Evolutionary conservation across 164 flowering plant genomes (phyloP).

Genomic region (Dillenia turbinata): DNA sequence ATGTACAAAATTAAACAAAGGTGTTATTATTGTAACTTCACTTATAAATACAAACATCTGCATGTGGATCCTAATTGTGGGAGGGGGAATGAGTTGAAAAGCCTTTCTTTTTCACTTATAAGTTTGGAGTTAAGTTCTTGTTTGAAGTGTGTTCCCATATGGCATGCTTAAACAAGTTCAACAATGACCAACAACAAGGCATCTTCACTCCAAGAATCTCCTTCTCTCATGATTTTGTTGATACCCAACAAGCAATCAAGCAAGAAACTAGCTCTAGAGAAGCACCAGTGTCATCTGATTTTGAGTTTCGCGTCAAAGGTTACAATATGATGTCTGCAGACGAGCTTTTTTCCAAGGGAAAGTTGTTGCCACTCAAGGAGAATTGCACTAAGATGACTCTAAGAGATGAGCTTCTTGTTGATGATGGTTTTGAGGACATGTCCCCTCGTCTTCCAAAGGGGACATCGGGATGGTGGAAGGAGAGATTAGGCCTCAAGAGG

Average conservation of each 20-base stretch:
- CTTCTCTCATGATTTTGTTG: slow-evolving; percentile 73
- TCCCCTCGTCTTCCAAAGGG: slow-evolving; percentile 33
- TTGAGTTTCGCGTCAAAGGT: slow-evolving; percentile 57
- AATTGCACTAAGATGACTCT: slow-evolving; percentile 36
- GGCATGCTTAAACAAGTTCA: slow-evolving; percentile 77
- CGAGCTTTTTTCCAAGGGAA: slow-evolving; percentile 65
- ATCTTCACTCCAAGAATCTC: slow-evolving; percentile 60
- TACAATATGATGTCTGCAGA: slow-evolving; percentile 59
- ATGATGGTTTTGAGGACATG: slow-evolving; percentile 22
- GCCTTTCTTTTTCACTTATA: neutral
- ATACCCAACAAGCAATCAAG: slow-evolving; percentile 35
- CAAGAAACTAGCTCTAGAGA: slow-evolving; percentile 40
- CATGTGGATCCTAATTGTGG: slow-evolving; percentile 11
- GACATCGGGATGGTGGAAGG: slow-evolving; percentile 47
- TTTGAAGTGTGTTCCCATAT: slow-evolving; percentile 21
- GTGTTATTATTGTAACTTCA: neutral
- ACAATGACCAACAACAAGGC: slow-evolving; percentile 45
- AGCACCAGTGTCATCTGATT: slow-evolving; percentile 63
- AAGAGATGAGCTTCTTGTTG: slow-evolving; percentile 55
- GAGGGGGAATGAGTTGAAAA: neutral
- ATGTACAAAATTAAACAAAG: too few relatives aligned
- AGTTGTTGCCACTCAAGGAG: slow-evolving; percentile 57
- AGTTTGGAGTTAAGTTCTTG: slow-evolving; percentile 4
- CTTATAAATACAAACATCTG: slow-evolving; percentile 29
- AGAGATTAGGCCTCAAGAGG: slow-evolving; percentile 47